These are phyloP conservation scores for Mycosarcoma maydis DNA, from an alignment of 1,284 basidiomycete species.

Conservation along the genomic window DNA sequence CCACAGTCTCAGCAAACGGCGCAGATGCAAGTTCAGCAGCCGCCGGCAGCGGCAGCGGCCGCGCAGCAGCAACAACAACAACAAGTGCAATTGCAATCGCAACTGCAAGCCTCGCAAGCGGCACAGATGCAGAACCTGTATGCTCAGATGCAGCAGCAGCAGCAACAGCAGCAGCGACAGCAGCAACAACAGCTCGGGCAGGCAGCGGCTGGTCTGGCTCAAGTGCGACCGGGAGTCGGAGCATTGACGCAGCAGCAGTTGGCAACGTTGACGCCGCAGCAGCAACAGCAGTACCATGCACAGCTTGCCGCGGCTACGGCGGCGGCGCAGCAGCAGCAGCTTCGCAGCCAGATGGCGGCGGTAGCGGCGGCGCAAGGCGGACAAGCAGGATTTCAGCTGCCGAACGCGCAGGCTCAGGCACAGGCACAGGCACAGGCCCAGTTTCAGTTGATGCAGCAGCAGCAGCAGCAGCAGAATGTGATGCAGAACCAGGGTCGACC, in stretches of 20 bases:
- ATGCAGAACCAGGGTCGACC: constrained; percentile 16
- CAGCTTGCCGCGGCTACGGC: constrained; percentile 40
- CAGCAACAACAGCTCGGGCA: constrained; percentile 24
- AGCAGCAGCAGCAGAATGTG: constrained; percentile 10
- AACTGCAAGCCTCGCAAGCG: constrained; percentile 34
- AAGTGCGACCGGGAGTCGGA: constrained; percentile 28
- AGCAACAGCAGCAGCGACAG: constrained; percentile 30
- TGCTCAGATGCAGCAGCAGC: constrained; percentile 48
- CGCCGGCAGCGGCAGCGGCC: constrained; percentile 10
- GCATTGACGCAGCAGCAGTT: constrained; percentile 36
- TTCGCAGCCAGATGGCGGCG: constrained; percentile 44
- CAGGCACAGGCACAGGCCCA: constrained; percentile 38
- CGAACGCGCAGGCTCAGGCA: constrained; percentile 6
- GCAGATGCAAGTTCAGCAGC: constrained; percentile 19
- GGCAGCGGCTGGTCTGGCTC: constrained; percentile 17
- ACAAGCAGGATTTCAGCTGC: neutral
- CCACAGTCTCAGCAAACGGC: constrained; percentile 13
- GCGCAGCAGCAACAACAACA: constrained; percentile 15
- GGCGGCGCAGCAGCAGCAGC: constrained; percentile 43
- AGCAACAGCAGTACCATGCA: constrained; percentile 47
- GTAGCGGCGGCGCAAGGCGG: constrained; percentile 30
- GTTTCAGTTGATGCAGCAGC: constrained; percentile 30
- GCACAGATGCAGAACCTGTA: constrained; percentile 47
- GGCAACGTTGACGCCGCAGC: constrained; percentile 30
- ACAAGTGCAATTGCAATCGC: constrained; percentile 31